These are phyloP conservation scores for Diplogelasinospora grovesii DNA, from an alignment of 495 filamentous ascomycete genomes.

Conservation along the genomic window DNA sequence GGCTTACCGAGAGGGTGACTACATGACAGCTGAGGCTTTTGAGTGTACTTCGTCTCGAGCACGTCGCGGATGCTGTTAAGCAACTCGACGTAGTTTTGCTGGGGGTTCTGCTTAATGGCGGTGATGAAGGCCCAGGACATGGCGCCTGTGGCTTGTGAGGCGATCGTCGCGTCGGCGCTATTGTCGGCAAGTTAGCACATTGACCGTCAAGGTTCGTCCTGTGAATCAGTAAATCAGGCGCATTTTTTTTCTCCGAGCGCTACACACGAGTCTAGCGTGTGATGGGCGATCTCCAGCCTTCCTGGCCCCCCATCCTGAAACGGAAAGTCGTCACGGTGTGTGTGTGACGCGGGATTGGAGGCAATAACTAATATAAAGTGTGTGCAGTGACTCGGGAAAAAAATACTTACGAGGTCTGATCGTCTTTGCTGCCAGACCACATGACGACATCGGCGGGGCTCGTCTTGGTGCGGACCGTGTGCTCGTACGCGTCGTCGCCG, in stretches of 20 bases:
- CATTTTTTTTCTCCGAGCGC: too few species aligned
- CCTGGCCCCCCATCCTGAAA: too few species aligned
- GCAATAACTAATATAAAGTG: too few species aligned
- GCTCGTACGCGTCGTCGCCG: slow-evolving; percentile 73
- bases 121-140: slow-evolving; percentile 96
- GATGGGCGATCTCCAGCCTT: too few species aligned
- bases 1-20: slow-evolving; percentile 87
- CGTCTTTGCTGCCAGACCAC: slow-evolving; percentile 95
- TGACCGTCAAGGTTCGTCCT: too few species aligned
- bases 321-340: too few species aligned
- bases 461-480: slow-evolving; percentile 81
- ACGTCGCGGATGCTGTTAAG: slow-evolving; percentile 92
- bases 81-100: slow-evolving; percentile 92
- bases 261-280: too few species aligned
- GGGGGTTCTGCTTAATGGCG: slow-evolving; percentile 83
- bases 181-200: slow-evolving; percentile 18
- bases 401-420: slow-evolving; percentile 74
- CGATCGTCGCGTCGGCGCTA: slow-evolving; percentile 57
- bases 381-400: too few species aligned
- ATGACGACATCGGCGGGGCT: slow-evolving; percentile 95
- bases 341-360: too few species aligned
- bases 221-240: too few species aligned
- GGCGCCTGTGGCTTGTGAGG: slow-evolving; percentile 84
- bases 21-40: slow-evolving; percentile 95
- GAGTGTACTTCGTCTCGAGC: slow-evolving; percentile 75